A percentile compares a stretch with the other conserved stretches of the same genome.
phyloP scores from a whole-genome alignment of 768 basidiomycete species.

The Phaffia tasmanica region DNA sequence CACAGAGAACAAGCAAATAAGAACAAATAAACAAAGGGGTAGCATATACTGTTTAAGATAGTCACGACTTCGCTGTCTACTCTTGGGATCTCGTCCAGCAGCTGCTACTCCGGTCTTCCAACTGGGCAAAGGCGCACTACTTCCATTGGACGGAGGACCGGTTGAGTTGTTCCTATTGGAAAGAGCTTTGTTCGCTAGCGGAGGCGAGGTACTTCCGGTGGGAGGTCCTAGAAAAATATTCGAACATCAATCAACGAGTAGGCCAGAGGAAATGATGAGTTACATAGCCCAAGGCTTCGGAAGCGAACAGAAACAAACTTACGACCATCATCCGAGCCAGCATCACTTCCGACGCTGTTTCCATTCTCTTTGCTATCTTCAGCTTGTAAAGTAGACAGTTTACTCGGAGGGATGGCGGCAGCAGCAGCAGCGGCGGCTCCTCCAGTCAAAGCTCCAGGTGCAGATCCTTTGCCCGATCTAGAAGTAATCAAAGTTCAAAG shows the following conservation, averaged over 20 bases:
- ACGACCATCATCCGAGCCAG: constrained; percentile 23
- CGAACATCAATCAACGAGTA: constrained; percentile 12
- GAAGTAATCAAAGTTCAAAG: constrained; percentile 1
- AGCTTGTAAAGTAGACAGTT: constrained; percentile 52
- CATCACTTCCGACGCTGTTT: constrained; percentile 11
- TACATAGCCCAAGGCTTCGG: background rate
- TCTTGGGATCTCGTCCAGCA: constrained; percentile 87
- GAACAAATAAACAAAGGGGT: constrained; percentile 8
- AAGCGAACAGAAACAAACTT: background rate
- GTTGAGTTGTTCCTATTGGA: background rate
- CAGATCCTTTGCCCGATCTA: constrained; percentile 7
- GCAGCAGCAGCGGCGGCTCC: constrained; percentile 48
- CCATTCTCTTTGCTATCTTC: constrained; percentile 20
- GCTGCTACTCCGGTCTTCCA: constrained; percentile 50
- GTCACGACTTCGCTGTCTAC: constrained; percentile 83
- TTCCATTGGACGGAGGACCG: constrained; percentile 12
- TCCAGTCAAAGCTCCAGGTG: constrained; percentile 50
- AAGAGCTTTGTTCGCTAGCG: background rate
- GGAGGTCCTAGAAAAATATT: background rate
- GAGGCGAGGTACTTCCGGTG: background rate
- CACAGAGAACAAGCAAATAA: constrained; percentile 1
- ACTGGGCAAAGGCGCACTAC: constrained; percentile 29
- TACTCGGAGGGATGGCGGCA: constrained; percentile 53
- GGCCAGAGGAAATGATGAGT: background rate
- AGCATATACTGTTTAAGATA: constrained; percentile 83